A percentile compares a stretch with the other conserved stretches of the same genome.
These are phyloP conservation scores for Auxenochlorella pyrenoidosa DNA, from an alignment of 139 green algal species.

Conservation along the genomic window DNA sequence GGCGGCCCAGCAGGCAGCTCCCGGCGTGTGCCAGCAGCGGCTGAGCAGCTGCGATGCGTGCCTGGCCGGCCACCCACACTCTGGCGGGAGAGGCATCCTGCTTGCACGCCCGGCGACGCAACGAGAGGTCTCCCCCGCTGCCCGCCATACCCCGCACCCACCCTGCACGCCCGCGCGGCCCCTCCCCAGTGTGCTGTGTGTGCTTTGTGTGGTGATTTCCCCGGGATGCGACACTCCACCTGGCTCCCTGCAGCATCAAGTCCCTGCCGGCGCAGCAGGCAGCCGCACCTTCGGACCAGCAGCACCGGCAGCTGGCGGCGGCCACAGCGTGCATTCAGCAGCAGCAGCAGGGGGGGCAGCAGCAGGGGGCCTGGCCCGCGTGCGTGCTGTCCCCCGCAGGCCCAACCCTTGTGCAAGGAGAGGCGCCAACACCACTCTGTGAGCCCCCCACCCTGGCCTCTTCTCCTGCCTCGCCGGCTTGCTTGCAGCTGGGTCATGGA, in stretches of 20 bases:
- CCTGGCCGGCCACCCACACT: constrained; percentile 27
- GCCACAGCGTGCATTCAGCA: background rate
- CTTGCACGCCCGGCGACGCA: constrained; percentile 11
- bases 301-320: background rate
- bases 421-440: background rate
- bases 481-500: background rate
- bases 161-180: background rate
- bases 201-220: background rate
- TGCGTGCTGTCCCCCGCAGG: background rate
- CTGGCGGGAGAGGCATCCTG: constrained; percentile 26
- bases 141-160: background rate
- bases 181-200: background rate
- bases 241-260: background rate
- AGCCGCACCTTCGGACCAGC: background rate
- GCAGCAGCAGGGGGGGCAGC: background rate
- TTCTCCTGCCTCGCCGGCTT: background rate
- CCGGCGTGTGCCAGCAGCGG: too few relatives aligned
- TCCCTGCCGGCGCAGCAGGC: background rate
- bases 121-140: background rate
- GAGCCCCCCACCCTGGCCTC: background rate
- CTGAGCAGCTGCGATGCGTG: background rate
- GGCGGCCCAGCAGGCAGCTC: background rate
- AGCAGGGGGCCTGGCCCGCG: background rate
- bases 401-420: background rate
- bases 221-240: background rate